phyloP scores from a whole-genome alignment of 352 stramenopile species.

The Pythium guiyangense region DNA sequence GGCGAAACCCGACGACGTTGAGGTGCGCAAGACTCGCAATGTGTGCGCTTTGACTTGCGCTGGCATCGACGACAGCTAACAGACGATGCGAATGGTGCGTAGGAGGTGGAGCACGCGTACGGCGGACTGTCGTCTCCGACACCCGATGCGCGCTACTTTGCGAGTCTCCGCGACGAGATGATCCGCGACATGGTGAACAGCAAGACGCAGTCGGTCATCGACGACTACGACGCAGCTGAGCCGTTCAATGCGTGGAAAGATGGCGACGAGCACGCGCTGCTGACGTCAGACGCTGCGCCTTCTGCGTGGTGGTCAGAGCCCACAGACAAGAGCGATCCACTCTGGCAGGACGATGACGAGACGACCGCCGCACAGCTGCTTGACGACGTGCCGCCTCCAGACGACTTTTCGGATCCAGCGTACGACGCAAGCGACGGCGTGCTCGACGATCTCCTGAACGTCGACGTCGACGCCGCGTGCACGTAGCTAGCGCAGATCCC shows the following conservation, averaged over 20 bases:
- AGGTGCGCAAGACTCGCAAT: conserved; percentile 17
- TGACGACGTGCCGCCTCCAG: conserved; percentile 31
- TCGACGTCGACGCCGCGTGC: conserved; percentile 38
- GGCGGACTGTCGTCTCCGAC: conserved; percentile 42
- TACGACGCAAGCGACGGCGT: conserved; percentile 18
- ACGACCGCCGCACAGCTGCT: conserved; percentile 3
- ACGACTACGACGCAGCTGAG: conserved; percentile 30
- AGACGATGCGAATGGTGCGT: background rate
- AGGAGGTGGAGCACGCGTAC: conserved; percentile 76
- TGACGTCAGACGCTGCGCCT: conserved; percentile 33
- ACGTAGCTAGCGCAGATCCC: background rate
- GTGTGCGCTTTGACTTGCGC: background rate
- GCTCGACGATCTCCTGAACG: conserved; percentile 48
- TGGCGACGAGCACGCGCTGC: conserved; percentile 31
- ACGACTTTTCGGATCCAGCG: conserved; percentile 24
- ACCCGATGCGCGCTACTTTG: conserved; percentile 31
- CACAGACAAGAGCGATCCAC: conserved; percentile 6
- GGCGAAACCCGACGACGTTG: conserved; percentile 25
- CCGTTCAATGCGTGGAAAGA: conserved; percentile 26
- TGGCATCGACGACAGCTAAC: background rate
- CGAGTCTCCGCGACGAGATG: conserved; percentile 49
- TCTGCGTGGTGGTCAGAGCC: conserved; percentile 51
- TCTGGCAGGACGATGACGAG: conserved; percentile 13
- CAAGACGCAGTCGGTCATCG: conserved; percentile 43
- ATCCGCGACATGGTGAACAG: conserved; percentile 39